Evolutionary conservation across 805 yeast genomes (phyloP).

Genomic region (Debaryomyces maramus): DNA sequence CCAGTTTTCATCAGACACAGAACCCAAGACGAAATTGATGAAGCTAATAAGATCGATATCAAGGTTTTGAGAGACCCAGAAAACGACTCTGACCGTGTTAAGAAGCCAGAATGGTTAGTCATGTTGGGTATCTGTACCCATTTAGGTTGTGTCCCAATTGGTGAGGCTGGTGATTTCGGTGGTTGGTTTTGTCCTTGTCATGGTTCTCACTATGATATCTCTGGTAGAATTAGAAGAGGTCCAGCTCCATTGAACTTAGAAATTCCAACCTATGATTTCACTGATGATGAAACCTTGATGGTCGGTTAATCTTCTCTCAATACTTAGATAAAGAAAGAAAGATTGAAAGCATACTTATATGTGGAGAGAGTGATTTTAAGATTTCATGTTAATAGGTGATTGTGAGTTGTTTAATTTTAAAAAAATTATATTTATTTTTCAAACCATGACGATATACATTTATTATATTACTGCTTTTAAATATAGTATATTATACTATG

Average conservation of each 20-base stretch:
- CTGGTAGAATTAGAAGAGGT: constrained; percentile 99
- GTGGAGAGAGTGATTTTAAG: constrained; percentile 1
- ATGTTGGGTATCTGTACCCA: constrained; percentile 99
- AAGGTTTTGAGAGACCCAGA: constrained; percentile 89
- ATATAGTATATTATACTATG: background rate
- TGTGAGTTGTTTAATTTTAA: constrained; percentile 1
- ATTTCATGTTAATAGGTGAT: constrained; percentile 8
- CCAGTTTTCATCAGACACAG: constrained; percentile 99
- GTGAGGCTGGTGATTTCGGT: constrained; percentile 99
- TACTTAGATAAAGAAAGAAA: constrained; percentile 2
- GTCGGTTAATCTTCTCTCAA: constrained; percentile 62
- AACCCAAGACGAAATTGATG: constrained; percentile 87
- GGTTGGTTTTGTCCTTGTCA: constrained; percentile 99
- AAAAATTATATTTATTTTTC: constrained; percentile 6
- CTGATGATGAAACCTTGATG: constrained; percentile 74
- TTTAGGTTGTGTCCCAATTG: constrained; percentile 99
- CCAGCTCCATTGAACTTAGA: constrained; percentile 99
- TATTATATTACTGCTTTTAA: constrained; percentile 2
- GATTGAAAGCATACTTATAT: too few relatives aligned
- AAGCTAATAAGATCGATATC: constrained; percentile 85
- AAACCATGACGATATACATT: constrained; percentile 3
- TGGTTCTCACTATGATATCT: constrained; percentile 99
- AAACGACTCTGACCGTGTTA: constrained; percentile 87
- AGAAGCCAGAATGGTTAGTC: constrained; percentile 97
- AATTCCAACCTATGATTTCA: constrained; percentile 86